Base-by-base conservation (phyloP, 768 basidiomycete genomes). In the Calocybe indica region DNA sequence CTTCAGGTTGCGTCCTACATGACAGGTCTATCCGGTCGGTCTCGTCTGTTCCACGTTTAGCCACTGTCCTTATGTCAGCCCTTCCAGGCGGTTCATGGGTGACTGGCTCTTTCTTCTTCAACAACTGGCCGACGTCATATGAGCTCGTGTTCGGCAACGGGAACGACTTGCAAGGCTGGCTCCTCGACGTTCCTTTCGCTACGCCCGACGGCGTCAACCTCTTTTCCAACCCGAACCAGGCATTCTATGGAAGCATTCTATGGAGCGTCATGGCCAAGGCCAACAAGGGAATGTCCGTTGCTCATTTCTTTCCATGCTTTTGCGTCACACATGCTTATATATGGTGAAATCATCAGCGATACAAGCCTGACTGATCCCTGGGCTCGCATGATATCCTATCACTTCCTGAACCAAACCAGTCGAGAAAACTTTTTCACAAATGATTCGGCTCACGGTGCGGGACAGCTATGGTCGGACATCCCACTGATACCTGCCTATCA, bases 1-100 rank as follows among this genome's bases (percentile, higher is more conserved):
- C 63, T 85, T 41, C 86, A 88, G 58, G 80, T 83, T n/a, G 64
- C 80, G 5, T 81, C 79, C 2, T 90, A 89, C 65, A 67, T 85
- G 37, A 63, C 80, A 7, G 85, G 79, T 1, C 69, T 88, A 7
- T 85, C 83, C 50, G 83, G 82, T 82, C 49, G 40, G 68, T 58
- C 7, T 10, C 38, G 5, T 29, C 1, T 40, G 31, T 12, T 33
- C 7, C 42, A 40, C 30, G 7, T 41, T 44, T 35, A 33, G 14
- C 13, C 14, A 7, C 3, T n/a, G 9, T 10, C 12, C 5, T 32
- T 46, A 32, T 41, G 39, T 30, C 39, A 39, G 11, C 29, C 29
- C 10, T 37, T 49, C 7, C 32, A 81, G 82, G 81, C 14, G 85
- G 85, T 3, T 80, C 84, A 1, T 87, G 84, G 84, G 59, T 83